phyloP scores from a whole-genome alignment of 1,139 yeast species.

The Magnusiomyces ingens region DNA sequence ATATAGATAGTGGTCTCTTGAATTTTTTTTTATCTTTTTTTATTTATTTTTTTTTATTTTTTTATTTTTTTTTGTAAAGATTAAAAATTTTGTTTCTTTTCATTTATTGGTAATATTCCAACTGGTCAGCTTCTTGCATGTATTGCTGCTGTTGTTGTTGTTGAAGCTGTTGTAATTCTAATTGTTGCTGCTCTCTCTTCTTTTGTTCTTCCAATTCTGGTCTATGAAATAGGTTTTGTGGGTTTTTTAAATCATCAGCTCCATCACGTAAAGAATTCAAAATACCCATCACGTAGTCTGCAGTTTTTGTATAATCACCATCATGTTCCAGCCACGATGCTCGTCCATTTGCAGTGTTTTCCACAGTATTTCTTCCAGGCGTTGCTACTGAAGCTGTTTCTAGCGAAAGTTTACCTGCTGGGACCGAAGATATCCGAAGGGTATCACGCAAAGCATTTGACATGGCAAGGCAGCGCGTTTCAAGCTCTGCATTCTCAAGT shows the following conservation, averaged over 20 bases:
- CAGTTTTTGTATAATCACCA: constrained; percentile 8
- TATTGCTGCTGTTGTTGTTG: too few relatives aligned
- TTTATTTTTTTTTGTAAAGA: background rate
- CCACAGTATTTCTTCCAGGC: background rate
- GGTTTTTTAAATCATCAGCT: background rate
- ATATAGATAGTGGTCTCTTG: background rate
- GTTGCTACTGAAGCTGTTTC: background rate
- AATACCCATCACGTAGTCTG: constrained; percentile 14
- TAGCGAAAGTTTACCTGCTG: background rate
- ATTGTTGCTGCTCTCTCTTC: background rate
- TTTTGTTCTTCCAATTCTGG: background rate
- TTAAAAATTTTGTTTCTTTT: background rate
- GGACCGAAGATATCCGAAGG: constrained; percentile 1
- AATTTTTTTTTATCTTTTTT: background rate
- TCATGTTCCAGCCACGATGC: background rate
- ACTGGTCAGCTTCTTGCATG: background rate
- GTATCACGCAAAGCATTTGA: constrained; percentile 21
- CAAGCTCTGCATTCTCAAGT: constrained; percentile 23
- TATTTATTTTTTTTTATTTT: background rate
- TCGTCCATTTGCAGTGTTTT: background rate
- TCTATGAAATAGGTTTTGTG: background rate
- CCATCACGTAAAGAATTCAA: background rate
- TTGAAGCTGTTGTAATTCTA: background rate
- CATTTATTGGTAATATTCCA: constrained; percentile 1
- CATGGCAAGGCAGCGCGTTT: constrained; percentile 20